These are phyloP conservation scores for Sicyos baderoa DNA, from an alignment of 306 rosid genomes.

Conservation along the genomic window DNA sequence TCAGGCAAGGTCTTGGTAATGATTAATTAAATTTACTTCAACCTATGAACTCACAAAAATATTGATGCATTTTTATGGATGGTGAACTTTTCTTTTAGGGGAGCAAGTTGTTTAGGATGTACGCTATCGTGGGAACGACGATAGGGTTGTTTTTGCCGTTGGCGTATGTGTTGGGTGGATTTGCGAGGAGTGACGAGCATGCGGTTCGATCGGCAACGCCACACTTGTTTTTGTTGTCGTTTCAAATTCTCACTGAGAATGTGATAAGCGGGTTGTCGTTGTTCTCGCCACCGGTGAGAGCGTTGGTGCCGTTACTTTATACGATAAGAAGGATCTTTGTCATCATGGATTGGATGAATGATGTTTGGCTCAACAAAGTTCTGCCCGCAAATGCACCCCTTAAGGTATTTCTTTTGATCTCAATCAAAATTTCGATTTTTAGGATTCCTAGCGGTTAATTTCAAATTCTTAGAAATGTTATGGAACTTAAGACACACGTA, in stretches of 20 bases:
- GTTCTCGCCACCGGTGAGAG: constrained; percentile 74
- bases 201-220: constrained; percentile 83
- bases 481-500: no score
- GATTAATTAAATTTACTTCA: no score
- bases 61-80: not conserved
- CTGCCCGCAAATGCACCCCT: constrained; percentile 50
- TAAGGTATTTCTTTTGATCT: constrained; percentile 33
- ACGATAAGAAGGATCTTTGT: constrained; percentile 63
- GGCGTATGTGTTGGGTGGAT: constrained; percentile 78
- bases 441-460: no score
- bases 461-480: no score
- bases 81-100: constrained; percentile 22
- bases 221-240: constrained; percentile 60
- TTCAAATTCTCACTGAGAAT: constrained; percentile 71
- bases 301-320: constrained; percentile 65
- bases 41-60: no score
- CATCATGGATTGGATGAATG: constrained; percentile 56
- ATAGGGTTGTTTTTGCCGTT: constrained; percentile 68
- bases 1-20: constrained; percentile 4
- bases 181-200: constrained; percentile 72
- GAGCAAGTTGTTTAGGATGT: constrained; percentile 41
- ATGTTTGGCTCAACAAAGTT: constrained; percentile 63
- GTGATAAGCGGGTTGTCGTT: constrained; percentile 57
- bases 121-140: constrained; percentile 56
- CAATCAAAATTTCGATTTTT: not conserved